Base-by-base conservation (phyloP, 2,329 filamentous ascomycete species). In the Cordyceps sp. region DNA sequence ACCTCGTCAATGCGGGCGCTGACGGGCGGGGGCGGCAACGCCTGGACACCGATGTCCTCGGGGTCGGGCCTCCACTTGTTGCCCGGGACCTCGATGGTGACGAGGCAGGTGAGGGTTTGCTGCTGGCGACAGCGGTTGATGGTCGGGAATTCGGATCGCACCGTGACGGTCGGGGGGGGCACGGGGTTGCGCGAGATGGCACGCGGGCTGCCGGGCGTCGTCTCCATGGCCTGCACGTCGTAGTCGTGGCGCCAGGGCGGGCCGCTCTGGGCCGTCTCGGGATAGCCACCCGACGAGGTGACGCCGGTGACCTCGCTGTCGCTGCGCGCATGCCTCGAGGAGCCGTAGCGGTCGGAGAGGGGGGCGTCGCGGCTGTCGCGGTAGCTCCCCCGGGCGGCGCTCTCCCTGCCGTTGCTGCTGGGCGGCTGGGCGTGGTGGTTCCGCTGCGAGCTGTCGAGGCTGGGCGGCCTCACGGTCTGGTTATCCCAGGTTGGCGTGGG, bases 141-240 rank as follows among this genome's bases (percentile, higher is more conserved):
- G 2, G 90, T 96, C 1, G 90, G 90, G 48, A 94, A 98, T 55
- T 98, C 90, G 49, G 88, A 96, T 36, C 88, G 81, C 30, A 98
- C 80, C 1, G 83, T 93, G n/a, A 98, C 85, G 1, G 73, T 80
- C 1, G 90, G 90, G 6, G 85, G 64, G 1, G 90, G 86, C 36
- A 96, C 94, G 0, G 85, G 84, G 43, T 93, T 93, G 45, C 78
- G 81, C 9, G 74, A 67, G 15, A 78, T 67, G 6, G 66, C 58
- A 24, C 79, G 75, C 6, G 84, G 80, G 53, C 75, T 85, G 40
- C 72, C 70, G 14, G 92, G 65, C 22, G 76, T 79, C 0, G 82
- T 83, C 54, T 94, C 88, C 83, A 94, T 93, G 4, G 86, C 85
- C 52, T 96, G 88, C 13, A 93, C 73, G 48, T 96, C 90, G 47